These are phyloP conservation scores for Colletotrichum filicis DNA, from an alignment of 2,329 filamentous ascomycete species.

Conservation along the genomic window DNA sequence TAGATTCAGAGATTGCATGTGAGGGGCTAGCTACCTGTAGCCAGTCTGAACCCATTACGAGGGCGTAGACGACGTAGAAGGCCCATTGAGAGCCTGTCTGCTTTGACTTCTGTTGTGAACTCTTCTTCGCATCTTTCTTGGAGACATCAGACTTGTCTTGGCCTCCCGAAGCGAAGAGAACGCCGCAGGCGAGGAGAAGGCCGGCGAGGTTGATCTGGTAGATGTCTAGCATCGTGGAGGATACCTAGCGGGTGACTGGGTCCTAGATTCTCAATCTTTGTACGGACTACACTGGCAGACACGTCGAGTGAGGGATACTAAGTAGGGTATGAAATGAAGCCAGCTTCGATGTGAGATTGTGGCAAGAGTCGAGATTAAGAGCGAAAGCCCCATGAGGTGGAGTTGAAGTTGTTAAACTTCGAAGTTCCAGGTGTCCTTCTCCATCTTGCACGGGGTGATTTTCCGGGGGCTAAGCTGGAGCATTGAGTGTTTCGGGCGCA, in stretches of 20 bases:
- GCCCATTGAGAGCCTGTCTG: constrained; percentile 39
- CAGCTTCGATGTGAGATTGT: background rate
- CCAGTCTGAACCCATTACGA: constrained; percentile 64
- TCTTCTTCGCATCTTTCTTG: constrained; percentile 6
- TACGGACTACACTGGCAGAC: background rate
- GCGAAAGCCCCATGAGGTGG: background rate
- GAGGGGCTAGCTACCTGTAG: constrained; percentile 51
- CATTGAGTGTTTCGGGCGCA: constrained; percentile 32
- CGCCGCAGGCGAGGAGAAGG: constrained; percentile 46
- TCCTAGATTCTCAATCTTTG: background rate
- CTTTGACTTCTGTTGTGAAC: background rate
- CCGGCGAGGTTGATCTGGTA: constrained; percentile 48
- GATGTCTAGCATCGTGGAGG: constrained; percentile 40
- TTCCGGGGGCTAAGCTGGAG: constrained; percentile 28
- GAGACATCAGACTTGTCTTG: background rate
- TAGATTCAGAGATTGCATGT: background rate
- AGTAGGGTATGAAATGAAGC: background rate
- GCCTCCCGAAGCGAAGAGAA: constrained; percentile 36
- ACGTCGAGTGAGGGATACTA: background rate
- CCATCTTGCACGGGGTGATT: constrained; percentile 14
- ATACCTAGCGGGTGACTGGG: background rate
- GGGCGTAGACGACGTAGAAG: constrained; percentile 57
- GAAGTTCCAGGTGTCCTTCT: constrained; percentile 30
- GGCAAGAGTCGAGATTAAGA: background rate
- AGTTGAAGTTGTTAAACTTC: background rate